Percentiles rank a stretch among this genome's conserved stretches.
These are phyloP conservation scores for Saccharomyces hybrid DNA, from an alignment of 1,139 yeast species.

Conservation along the genomic window DNA sequence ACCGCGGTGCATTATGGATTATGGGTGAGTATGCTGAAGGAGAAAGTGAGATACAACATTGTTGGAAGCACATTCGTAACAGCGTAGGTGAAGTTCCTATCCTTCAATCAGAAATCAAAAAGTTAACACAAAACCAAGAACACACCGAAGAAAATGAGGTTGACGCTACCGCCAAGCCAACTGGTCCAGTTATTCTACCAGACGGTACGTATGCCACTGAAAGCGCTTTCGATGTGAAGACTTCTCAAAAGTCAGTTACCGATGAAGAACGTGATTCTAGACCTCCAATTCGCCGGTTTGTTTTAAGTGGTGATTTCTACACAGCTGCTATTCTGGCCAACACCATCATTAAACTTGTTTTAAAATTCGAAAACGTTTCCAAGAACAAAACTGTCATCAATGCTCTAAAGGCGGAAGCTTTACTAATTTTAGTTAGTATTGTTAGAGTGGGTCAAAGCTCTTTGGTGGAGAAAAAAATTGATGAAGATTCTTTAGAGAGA, in stretches of 20 bases:
- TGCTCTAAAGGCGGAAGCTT: slow-evolving; percentile 90
- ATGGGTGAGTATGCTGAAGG: slow-evolving; percentile 83
- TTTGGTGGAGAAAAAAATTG: slow-evolving; percentile 69
- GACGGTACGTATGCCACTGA: slow-evolving; percentile 99
- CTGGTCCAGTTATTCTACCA: slow-evolving; percentile 81
- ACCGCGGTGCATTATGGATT: slow-evolving; percentile 92
- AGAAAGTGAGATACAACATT: slow-evolving; percentile 64
- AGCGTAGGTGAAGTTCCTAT: slow-evolving; percentile 91
- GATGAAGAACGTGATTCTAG: slow-evolving; percentile 33
- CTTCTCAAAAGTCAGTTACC: slow-evolving; percentile 9
- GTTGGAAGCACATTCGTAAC: slow-evolving; percentile 82
- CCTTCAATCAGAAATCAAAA: slow-evolving; percentile 59
- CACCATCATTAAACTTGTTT: slow-evolving; percentile 78
- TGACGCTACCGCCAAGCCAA: slow-evolving; percentile 32
- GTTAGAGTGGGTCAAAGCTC: slow-evolving; percentile 83
- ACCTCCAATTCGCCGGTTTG: slow-evolving; percentile 75
- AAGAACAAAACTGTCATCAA: slow-evolving; percentile 53
- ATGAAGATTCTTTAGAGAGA: slow-evolving; percentile 93
- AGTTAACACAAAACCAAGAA: slow-evolving; percentile 26
- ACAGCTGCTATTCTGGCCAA: slow-evolving; percentile 83
- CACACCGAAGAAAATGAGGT: slow-evolving; percentile 35
- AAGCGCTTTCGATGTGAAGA: slow-evolving; percentile 51
- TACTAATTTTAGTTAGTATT: slow-evolving; percentile 84
- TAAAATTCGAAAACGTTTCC: slow-evolving; percentile 61
- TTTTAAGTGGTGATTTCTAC: slow-evolving; percentile 84